Evolutionary conservation across 2,329 filamentous ascomycete species (phyloP).

Genomic region (Cladosporium austrohemisphaericum): DNA sequence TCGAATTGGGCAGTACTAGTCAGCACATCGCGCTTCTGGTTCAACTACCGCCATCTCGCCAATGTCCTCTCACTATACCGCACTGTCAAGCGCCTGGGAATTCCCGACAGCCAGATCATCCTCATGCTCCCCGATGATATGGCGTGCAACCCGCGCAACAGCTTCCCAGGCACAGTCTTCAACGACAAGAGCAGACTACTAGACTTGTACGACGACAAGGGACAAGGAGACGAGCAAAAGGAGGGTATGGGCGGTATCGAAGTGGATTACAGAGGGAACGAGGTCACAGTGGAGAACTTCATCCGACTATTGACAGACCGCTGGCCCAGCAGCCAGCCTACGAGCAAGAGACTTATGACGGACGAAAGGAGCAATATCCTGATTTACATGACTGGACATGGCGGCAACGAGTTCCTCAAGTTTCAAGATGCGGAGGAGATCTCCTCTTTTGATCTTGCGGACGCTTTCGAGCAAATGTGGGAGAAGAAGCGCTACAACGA

Average conservation of each 20-base stretch:
- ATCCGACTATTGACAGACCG: constrained; percentile 92
- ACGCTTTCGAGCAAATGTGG: constrained; percentile 99
- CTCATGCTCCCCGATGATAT: constrained; percentile 99
- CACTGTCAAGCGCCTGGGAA: constrained; percentile 94
- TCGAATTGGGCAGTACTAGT: constrained; percentile 99
- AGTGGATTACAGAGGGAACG: constrained; percentile 96
- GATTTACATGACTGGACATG: constrained; percentile 98
- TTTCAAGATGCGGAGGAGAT: constrained; percentile 99
- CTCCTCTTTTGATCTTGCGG: constrained; percentile 88
- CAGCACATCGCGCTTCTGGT: constrained; percentile 98
- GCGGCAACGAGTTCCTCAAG: constrained; percentile 95
- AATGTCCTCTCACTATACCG: constrained; percentile 97
- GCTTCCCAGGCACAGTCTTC: constrained; percentile 96
- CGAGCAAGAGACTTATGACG: constrained; percentile 88
- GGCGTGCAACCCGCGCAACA: constrained; percentile 98
- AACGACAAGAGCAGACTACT: constrained; percentile 95
- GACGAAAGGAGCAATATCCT: constrained; percentile 95
- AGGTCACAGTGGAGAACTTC: constrained; percentile 98
- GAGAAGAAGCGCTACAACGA: constrained; percentile 99
- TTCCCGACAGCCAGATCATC: constrained; percentile 98
- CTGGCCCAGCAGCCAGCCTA: constrained; percentile 88
- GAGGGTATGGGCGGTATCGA: constrained; percentile 60
- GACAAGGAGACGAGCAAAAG: constrained; percentile 18
- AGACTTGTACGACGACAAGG: constrained; percentile 82
- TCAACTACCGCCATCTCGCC: constrained; percentile 97